These are phyloP conservation scores for Starmera stellimalicola DNA, from an alignment of 1,139 yeast species.

Conservation along the genomic window DNA sequence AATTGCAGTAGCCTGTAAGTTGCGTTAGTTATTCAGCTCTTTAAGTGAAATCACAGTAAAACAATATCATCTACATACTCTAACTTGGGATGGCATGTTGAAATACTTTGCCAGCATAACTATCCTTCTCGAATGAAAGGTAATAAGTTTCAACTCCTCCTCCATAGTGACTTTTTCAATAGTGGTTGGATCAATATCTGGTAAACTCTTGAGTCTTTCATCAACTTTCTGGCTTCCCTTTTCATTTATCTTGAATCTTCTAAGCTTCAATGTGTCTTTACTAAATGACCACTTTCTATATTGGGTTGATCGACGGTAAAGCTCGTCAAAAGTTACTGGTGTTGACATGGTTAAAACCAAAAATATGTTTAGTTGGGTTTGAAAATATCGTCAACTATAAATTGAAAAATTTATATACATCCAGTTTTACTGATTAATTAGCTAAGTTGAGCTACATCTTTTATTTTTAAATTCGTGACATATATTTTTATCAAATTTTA, in stretches of 20 bases:
- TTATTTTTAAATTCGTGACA: constrained; percentile 1
- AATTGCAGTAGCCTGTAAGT: constrained; percentile 64
- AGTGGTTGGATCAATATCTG: constrained; percentile 26
- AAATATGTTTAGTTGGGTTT: no score
- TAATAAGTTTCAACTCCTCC: constrained; percentile 62
- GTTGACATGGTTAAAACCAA: constrained; percentile 7
- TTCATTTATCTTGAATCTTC: constrained; percentile 40
- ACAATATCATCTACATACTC: constrained; percentile 15
- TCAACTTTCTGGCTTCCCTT: constrained; percentile 38
- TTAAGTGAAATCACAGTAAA: neutral
- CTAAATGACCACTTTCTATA: constrained; percentile 81
- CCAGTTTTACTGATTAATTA: no score
- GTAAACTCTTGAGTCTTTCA: constrained; percentile 26
- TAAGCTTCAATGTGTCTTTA: constrained; percentile 37
- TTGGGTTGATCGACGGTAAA: constrained; percentile 82
- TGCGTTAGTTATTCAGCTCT: neutral
- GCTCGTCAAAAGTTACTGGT: constrained; percentile 60
- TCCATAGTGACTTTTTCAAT: constrained; percentile 46
- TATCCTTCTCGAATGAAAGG: constrained; percentile 64
- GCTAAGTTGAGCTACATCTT: no score
- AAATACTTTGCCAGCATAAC: constrained; percentile 48
- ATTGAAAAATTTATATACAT: no score
- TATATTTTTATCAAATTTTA: neutral
- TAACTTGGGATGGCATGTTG: constrained; percentile 54
- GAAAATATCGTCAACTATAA: no score